Evolutionary conservation across 192 early-diverging fungal genomes (phyloP), one percentile per base, ranked within the genome.

Genomic region (Podila epicladia): DNA sequence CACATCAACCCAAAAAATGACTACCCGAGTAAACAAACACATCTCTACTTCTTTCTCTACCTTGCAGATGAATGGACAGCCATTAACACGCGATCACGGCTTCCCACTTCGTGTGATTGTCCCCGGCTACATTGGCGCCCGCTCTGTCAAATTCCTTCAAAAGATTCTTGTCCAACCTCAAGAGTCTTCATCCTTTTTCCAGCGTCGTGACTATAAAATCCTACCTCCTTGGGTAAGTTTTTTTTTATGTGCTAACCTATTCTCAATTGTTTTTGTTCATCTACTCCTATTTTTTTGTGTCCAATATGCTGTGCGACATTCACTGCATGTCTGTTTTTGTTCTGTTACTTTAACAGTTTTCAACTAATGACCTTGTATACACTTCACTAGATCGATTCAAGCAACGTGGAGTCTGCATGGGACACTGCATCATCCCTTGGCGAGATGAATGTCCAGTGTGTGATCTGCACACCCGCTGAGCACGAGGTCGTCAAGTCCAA

Each of bases 111-210:
- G 96, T 41, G 94, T 93, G 20, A 89, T 97, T 9, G 93, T 96
- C 5, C 95, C 95, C 19, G 96, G 96, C 9, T 88, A 92, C 64
- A 96, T 97, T 58, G 96, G 95, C 11, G 96, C 94, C 11, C 88
- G 96, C 9, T 92, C 89, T 69, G 96, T 97, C 65, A 97, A 97
- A 65, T 97, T 93, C 90, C 84, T 96, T 24, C 86, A 85, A 65
- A 78, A 82, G 33, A 86, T 96, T 49, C 88, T 83, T 12, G 85
- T 95, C 38, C 86, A 89, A 61, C 84, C 87, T 63, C 53, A 84
- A 22, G 94, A 95, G 80, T 92, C 92, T 4, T 61, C 38, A 32
- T 85, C 85, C 60, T 93, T 87, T 71, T 95, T 91, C 74, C 95
- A 96, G 64, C 86, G 88, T 45, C 83, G 77, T 55, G 95, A 96